Evolutionary conservation across 352 stramenopile species (phyloP).

Genomic region (Blastocystis hominis): DNA sequence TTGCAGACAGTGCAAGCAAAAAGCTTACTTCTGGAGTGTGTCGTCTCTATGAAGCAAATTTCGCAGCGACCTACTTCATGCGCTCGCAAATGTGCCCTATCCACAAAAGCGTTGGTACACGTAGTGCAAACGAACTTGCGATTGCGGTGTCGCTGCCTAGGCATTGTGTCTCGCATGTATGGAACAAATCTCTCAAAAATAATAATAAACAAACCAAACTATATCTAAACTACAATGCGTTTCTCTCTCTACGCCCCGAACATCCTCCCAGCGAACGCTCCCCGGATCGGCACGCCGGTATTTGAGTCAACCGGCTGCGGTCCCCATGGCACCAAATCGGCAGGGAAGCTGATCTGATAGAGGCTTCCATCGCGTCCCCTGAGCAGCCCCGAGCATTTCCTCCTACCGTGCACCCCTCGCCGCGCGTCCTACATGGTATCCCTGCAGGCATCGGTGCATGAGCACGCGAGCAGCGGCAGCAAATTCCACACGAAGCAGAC

Average conservation of each 20-base stretch:
- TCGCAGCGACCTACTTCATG: neutral
- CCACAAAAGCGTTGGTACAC: neutral
- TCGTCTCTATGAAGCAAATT: neutral
- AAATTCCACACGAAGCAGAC: slow-evolving; percentile 48
- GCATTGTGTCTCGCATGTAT: neutral
- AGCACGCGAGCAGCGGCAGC: slow-evolving; percentile 31
- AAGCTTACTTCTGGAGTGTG: neutral
- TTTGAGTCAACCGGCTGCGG: slow-evolving; percentile 13
- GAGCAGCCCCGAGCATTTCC: slow-evolving; percentile 11
- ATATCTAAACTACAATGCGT: neutral
- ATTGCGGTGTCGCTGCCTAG: neutral
- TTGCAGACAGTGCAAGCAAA: neutral
- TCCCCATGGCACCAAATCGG: slow-evolving; percentile 16
- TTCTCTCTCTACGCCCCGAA: neutral
- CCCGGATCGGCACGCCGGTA: neutral
- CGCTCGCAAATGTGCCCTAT: neutral
- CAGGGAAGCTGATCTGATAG: slow-evolving; percentile 38
- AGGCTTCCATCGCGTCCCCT: neutral
- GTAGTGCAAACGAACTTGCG: neutral
- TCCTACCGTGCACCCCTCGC: neutral
- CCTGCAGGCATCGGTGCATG: slow-evolving; percentile 12
- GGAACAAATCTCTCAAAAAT: neutral
- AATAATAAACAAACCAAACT: neutral
- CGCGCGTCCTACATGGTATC: neutral
- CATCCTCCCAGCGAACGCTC: neutral